phyloP scores from a whole-genome alignment of 768 basidiomycete species.

The Trametes punicea region DNA sequence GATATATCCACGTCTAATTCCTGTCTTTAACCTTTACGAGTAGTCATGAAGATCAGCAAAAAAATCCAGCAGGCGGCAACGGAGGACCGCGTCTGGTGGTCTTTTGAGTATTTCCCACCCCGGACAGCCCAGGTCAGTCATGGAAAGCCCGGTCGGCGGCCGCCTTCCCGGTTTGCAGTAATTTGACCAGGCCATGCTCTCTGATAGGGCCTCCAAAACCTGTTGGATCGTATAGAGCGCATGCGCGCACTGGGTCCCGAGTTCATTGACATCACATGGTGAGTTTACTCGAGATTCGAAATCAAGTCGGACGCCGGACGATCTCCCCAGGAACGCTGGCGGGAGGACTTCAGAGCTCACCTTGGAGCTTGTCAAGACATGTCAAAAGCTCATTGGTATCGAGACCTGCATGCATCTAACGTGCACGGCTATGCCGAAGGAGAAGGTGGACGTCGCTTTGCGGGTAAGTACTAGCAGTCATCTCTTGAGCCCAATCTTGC shows the following conservation, averaged over 20 bases:
- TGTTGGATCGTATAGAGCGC: slow-evolving; percentile 96
- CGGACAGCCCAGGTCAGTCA: slow-evolving; percentile 81
- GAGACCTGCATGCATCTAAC: slow-evolving; percentile 99
- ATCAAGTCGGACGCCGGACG: neutral
- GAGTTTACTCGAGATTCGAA: slow-evolving; percentile 8
- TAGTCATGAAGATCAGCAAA: slow-evolving; percentile 87
- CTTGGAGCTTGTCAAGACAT: slow-evolving; percentile 90
- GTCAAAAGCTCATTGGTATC: slow-evolving; percentile 87
- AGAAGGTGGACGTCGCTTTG: slow-evolving; percentile 91
- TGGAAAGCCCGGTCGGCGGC: neutral
- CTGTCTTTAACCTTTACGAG: slow-evolving; percentile 17
- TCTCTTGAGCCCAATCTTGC: no score
- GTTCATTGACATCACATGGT: slow-evolving; percentile 98
- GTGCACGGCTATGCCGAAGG: slow-evolving; percentile 97
- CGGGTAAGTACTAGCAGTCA: slow-evolving; percentile 46
- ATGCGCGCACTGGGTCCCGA: slow-evolving; percentile 95
- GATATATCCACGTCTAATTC: slow-evolving; percentile 15
- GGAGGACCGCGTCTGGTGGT: slow-evolving; percentile 94
- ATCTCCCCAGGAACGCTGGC: slow-evolving; percentile 79
- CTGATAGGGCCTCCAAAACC: slow-evolving; percentile 83
- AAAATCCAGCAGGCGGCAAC: slow-evolving; percentile 85
- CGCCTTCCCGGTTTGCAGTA: slow-evolving; percentile 4
- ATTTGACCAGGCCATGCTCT: slow-evolving; percentile 1
- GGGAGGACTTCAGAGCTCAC: slow-evolving; percentile 94
- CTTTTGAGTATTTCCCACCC: slow-evolving; percentile 98